Base-by-base conservation (phyloP, 441 rosid species). In the Syzygium syzygioides region DNA sequence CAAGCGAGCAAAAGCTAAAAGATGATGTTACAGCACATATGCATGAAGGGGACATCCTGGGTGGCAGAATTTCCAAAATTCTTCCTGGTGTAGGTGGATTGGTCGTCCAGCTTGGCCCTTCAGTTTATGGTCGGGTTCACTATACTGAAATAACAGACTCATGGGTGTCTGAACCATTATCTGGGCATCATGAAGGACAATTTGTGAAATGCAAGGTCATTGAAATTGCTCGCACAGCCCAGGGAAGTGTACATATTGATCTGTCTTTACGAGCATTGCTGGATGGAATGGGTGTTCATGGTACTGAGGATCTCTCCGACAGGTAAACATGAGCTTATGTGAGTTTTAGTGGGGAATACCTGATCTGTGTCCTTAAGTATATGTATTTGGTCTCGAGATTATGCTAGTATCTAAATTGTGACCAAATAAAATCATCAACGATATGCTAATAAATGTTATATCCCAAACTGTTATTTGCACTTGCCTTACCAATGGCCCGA, bases 121-220 rank as follows among this genome's bases (percentile, higher is more conserved):
- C 93, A 89, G 86, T 91, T 53, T 94, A 93, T 92, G 99, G 99
- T 86, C 95, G 95, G 91, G 99, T 95, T 93, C 98, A 97, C 92
- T 96, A 94, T 91, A 94, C 98, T 52, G 99, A 98, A 93, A 94
- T 96, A 64, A 94, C 91, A 76, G 99, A 96, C 86, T 90, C 92
- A 55, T 98, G 96, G 97, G 95, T 91, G 88, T 85, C 95, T 50
- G 94, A 95, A 86, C 99, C 99, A 87, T 91, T 98, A 90, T 92
- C 95, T 91, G 96, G 93, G 79, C 95, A 93, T 90, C 87, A 53
- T 52, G 99, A 95, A 93, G 99, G 98, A 88, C 96, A 98, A 85
- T 98, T 97, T 91, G 96, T 98, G 89, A 96, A 95, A 93, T 96
- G 98, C 94, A 97, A 95, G 93, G 98, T 98, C 91, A 90, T 98